Base-by-base conservation (phyloP, 2,329 filamentous ascomycete genomes). In the Aquanectria penicillioides region DNA sequence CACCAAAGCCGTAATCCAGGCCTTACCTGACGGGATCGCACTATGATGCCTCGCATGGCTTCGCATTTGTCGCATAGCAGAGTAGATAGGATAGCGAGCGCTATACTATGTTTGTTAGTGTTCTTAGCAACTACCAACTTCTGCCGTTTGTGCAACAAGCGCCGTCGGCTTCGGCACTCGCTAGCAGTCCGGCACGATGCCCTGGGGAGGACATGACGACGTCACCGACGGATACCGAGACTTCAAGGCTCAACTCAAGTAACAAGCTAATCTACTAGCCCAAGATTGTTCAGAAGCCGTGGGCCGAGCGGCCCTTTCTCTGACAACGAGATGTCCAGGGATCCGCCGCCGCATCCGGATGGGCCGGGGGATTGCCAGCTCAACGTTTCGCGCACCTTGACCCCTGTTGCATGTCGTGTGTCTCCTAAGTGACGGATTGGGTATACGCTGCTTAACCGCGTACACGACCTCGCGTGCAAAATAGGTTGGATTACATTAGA, bases 301-400 rank as follows among this genome's bases (percentile, higher is more conserved):
- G 29, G 57, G 48, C 49, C 44, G 40, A 63, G 55, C 57, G 44
- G 55, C 53, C 43, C 29, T 34, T 36, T 55, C 37, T 33, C 38
- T 47, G 46, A 46, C 59, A 59, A 28, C 43, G 26, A 53, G 48
- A 31, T n/a, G 41, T 20, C 48, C 56, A 47, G 37, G 48, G 34
- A 38, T 41, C 46, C 55, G 58, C 64, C 58, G 64, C 48, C 51
- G 22, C 67, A 68, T 68, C 67, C 65, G 67, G 56, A 56, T 52
- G 28, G 59, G 18, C 57, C 60, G 60, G 52, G 51, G 47, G 34
- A 29, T 48, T 36, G 52, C 46, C 52, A 56, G 47, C 46, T 33
- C 29, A 38, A 38, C 50, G 44, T 56, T 50, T 57, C 44, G 44
- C 40, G 33, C 33, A 33, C 38, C 48, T 13, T 28, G 26, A 37